phyloP scores from a whole-genome alignment of 495 filamentous ascomycete species.

The Neurospora intermedia region DNA sequence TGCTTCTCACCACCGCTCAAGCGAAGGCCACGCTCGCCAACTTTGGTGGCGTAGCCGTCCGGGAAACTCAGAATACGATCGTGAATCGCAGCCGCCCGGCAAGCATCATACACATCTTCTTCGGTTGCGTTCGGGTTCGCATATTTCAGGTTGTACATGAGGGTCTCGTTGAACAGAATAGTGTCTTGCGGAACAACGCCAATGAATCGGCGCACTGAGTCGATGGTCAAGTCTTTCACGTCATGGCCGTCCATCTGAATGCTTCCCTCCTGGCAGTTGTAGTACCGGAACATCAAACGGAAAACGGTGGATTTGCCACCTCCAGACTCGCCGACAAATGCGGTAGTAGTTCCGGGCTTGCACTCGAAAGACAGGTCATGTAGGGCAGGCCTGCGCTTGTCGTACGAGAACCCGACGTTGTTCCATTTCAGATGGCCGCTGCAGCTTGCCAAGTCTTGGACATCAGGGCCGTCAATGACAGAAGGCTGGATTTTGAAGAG shows the following conservation, averaged over 20 bases:
- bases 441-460: slow-evolving; percentile 47
- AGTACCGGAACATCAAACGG: slow-evolving; percentile 89
- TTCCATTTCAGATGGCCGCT: slow-evolving; percentile 75
- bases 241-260: slow-evolving; percentile 79
- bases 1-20: slow-evolving; percentile 96
- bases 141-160: slow-evolving; percentile 96
- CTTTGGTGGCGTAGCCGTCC: slow-evolving; percentile 82
- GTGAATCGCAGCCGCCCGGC: slow-evolving; percentile 85
- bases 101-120: slow-evolving; percentile 82
- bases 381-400: slow-evolving; percentile 75
- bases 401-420: slow-evolving; percentile 85
- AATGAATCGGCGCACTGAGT: slow-evolving; percentile 81
- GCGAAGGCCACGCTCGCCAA: slow-evolving; percentile 87
- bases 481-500: slow-evolving; percentile 84
- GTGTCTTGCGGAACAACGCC: slow-evolving; percentile 97
- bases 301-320: slow-evolving; percentile 98
- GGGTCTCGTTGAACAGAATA: slow-evolving; percentile 87
- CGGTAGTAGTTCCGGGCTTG: slow-evolving; percentile 82
- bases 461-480: slow-evolving; percentile 56
- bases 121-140: slow-evolving; percentile 79
- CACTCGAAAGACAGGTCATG: slow-evolving; percentile 73
- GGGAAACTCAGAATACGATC: slow-evolving; percentile 92
- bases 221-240: slow-evolving; percentile 77
- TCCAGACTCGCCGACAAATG: slow-evolving; percentile 90
- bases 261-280: slow-evolving; percentile 65